phyloP scores from a whole-genome alignment of 208 protist species.

The Leishmania martiniquensis region DNA sequence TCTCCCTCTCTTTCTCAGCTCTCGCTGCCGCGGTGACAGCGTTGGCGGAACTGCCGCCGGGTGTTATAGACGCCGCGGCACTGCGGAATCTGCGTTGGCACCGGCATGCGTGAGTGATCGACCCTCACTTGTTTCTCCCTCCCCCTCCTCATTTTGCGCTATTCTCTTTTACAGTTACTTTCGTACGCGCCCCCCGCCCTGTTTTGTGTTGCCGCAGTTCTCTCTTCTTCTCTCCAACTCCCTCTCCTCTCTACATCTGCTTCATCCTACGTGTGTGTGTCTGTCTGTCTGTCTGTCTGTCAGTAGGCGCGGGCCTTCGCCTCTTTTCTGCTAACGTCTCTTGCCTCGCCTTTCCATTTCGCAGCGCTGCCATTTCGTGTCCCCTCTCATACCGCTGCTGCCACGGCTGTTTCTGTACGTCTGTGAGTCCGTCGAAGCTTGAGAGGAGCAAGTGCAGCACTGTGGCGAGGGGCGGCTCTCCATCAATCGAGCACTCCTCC shows the following conservation, averaged over 20 bases:
- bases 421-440: neutral
- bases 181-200: too few species aligned
- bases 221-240: neutral
- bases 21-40: too few species aligned
- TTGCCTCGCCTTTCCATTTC: neutral
- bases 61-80: too few species aligned
- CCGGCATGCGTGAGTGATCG: too few species aligned
- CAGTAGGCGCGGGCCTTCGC: too few species aligned
- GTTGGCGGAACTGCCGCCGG: too few species aligned
- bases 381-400: neutral
- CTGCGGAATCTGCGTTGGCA: too few species aligned
- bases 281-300: too few species aligned
- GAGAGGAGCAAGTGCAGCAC: neutral
- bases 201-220: too few species aligned
- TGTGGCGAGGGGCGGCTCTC: neutral
- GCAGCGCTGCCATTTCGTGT: neutral
- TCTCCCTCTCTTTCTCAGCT: neutral
- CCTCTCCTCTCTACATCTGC: neutral
- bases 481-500: neutral
- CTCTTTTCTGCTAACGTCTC: neutral
- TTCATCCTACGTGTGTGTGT: conserved; percentile 2
- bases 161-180: too few species aligned
- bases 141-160: too few species aligned
- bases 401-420: neutral
- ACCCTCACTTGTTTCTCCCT: too few species aligned